Evolutionary conservation across 2,329 filamentous ascomycete genomes (phyloP).

Genomic region (Penicillium sp.): DNA sequence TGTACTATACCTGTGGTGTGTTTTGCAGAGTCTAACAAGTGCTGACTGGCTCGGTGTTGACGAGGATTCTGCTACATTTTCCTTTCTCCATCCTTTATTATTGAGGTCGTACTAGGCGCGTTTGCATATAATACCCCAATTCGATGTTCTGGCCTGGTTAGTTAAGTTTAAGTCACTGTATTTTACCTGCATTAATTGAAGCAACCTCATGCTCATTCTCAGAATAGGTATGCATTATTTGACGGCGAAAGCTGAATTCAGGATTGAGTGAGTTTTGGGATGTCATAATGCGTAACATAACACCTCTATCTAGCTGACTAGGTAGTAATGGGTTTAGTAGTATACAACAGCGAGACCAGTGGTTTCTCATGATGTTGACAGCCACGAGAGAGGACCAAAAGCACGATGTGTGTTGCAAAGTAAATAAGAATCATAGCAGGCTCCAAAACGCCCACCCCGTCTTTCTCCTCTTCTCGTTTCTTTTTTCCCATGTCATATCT

Average conservation of each 20-base stretch:
- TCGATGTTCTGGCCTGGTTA: background rate
- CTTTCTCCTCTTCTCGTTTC: background rate
- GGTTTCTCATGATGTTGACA: background rate
- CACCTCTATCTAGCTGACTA: conserved; percentile 5
- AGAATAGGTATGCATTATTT: too few relatives aligned
- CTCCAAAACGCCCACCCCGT: conserved; percentile 20
- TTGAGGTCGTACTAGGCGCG: background rate
- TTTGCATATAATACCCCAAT: conserved; percentile 12
- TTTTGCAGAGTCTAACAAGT: background rate
- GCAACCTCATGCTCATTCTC: background rate
- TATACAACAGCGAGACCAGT: background rate
- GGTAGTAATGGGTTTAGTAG: background rate
- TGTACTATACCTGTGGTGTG: background rate
- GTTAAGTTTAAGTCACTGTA: background rate
- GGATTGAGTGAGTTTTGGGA: too few relatives aligned
- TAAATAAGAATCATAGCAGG: conserved; percentile 14
- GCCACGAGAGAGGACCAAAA: too few relatives aligned
- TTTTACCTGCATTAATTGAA: background rate
- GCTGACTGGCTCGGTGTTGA: conserved; percentile 9
- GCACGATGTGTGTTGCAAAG: background rate
- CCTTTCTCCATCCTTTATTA: background rate
- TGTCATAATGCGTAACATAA: conserved; percentile 14
- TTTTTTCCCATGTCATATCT: background rate
- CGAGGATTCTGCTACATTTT: background rate
- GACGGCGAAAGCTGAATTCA: too few relatives aligned